phyloP scores from a whole-genome alignment of 176 grass and related monocot genomes.

The Oryza longistaminata region DNA sequence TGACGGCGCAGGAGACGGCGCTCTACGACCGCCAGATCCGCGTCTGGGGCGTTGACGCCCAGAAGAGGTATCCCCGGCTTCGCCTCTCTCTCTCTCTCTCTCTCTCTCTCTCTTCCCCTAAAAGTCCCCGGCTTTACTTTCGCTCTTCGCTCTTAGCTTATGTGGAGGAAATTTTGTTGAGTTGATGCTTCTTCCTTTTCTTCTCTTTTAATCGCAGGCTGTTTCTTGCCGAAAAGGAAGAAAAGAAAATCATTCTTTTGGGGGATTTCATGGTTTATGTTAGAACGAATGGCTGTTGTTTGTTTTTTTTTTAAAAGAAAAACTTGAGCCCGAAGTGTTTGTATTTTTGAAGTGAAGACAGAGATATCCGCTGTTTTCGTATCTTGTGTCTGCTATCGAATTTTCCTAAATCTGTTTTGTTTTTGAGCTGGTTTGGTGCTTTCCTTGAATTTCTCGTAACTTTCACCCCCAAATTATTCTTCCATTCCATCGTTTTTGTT shows the following conservation, averaged over 20 bases:
- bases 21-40: constrained; percentile 98
- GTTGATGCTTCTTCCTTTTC: background rate
- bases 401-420: background rate
- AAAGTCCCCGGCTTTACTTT: background rate
- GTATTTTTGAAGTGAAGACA: too few species aligned
- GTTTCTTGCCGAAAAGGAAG: background rate
- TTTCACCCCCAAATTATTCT: background rate
- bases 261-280: background rate
- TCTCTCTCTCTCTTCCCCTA: too few species aligned
- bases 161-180: background rate
- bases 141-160: background rate
- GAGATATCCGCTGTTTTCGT: background rate
- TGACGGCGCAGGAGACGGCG: constrained; percentile 91
- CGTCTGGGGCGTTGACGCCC: constrained; percentile 96
- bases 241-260: background rate
- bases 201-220: background rate
- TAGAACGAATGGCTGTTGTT: background rate
- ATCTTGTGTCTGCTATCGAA: background rate
- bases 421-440: background rate
- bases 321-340: background rate
- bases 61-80: constrained; percentile 65
- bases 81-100: background rate
- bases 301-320: too few species aligned
- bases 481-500: background rate
- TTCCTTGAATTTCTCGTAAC: background rate